Evolutionary conservation across 305 asterid genomes (phyloP), one percentile per base, ranked within the genome.

Genomic region (Fraxinus xanthoxyloides): DNA sequence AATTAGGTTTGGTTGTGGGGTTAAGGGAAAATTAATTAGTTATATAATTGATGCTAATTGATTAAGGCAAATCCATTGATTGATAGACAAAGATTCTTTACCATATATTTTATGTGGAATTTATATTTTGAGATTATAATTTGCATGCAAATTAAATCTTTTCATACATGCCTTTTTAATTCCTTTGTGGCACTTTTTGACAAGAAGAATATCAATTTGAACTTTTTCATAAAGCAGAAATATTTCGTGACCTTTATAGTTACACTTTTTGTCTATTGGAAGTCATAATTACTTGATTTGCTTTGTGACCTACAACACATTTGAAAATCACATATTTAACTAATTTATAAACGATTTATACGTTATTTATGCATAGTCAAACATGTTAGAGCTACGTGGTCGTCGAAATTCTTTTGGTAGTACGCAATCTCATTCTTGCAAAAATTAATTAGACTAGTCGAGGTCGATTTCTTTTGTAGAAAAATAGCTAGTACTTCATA

Each of bases 201-300:
- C 30, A 69, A 30, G 3, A 65, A 15, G 19, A n/a, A 32, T 30
- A 5, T 12, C 72, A 7, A n/a, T 9, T 3, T 4, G 15, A 69
- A 69, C 75, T 30, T 69, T 69, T 67, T 15, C 38, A 7, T 32
- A n/a, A 56, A 7, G 24, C 1, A 31, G 38, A 54, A 54, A 54
- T 77, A 56, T 54, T 31, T 77, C 7, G 10, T 34, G 40, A 4
- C 43, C 77, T 26, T 48, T 79, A 30, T 26, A 4, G 46, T 80
- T 72, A 77, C 32, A 59, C 75, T 30, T 69, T 69, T 78, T 30
- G 32, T 24, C 23, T 59, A 32, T 34, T 74, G 77, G 65, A 81
- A 77, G 69, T 77, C 77, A 48, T 76, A 78, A 84, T 84, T 72
- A 82, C 75, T 84, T 81, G 80, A 70, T 77, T 80, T 67, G 63